Base-by-base conservation (phyloP, 495 filamentous ascomycete genomes). In the Niebla homalea region DNA sequence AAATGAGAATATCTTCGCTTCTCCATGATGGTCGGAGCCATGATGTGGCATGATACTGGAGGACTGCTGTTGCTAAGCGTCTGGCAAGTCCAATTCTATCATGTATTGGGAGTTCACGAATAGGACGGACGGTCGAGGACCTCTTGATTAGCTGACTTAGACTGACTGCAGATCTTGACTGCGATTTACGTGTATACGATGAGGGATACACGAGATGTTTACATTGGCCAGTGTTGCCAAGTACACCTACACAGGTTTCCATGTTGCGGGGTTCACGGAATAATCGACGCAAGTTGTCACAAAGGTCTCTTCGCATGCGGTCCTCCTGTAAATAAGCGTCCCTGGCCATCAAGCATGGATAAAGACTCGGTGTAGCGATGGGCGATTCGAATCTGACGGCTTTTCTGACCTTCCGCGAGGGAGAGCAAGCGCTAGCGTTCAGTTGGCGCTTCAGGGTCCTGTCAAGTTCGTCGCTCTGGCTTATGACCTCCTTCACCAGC, bases 1-100 rank as follows among this genome's bases (percentile, higher is more conserved):
- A 66, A 37, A 69, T 62, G 36, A 56, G 43, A 0, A 67, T 35
- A 43, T 67, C 64, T 40, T 62, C 46, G 21, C 66, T 63, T 19
- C 60, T 38, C 66, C 64, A 70, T 3, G 43, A 36, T 15, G 48
- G 20, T 18, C 25, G 51, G 8, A 68, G 57, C 62, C 65, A 66
- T 7, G 63, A 62, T 12, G 67, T 70, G 5, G 49, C 49, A 43
- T 67, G 59, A 39, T 67, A 68, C 49, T 67, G 66, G 12, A 70
- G 55, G 16, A 67, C 54, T 19, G 60, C 65, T 10, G 58, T 48
- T 1, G 67, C 62, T 4, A 65, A 50, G 36, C 57, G 57, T 40
- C 57, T 64, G n/a, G 63, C 66, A 22, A 69, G 57, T 16, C 55
- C 56, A 5, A 67, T 32, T 36, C 63, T 52, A 5, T 70, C 60